Evolutionary conservation across 2,329 filamentous ascomycete species (phyloP).

Genomic region (Neonectria ditissima): DNA sequence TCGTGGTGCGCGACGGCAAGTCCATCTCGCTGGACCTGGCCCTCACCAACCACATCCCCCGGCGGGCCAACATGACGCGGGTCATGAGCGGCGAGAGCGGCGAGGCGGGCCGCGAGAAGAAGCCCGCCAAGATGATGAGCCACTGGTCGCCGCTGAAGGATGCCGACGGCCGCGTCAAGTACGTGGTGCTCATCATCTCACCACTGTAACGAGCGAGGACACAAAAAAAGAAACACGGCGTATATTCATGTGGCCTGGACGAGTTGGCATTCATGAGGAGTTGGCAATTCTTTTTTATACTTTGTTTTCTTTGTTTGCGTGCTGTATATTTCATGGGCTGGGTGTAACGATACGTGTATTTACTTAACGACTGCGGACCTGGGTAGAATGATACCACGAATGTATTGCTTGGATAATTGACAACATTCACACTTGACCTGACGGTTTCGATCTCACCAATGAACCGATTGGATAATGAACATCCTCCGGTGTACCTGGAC

Average conservation of each 20-base stretch:
- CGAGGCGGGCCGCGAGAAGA: slow-evolving; percentile 32
- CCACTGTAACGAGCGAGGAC: slow-evolving; percentile 20
- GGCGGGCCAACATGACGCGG: slow-evolving; percentile 40
- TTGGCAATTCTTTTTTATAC: slow-evolving; percentile 4
- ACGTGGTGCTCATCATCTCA: slow-evolving; percentile 39
- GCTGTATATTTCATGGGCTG: slow-evolving; percentile 15
- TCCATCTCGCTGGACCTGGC: slow-evolving; percentile 50
- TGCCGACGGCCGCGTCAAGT: slow-evolving; percentile 39
- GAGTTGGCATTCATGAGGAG: slow-evolving; percentile 15
- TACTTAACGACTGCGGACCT: slow-evolving; percentile 22
- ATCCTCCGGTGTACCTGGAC: no score
- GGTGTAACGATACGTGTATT: slow-evolving; percentile 31
- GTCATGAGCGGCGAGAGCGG: slow-evolving; percentile 29
- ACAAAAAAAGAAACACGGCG: neutral
- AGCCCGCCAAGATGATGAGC: slow-evolving; percentile 43
- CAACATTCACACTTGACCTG: neutral
- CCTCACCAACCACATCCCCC: slow-evolving; percentile 44
- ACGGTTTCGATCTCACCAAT: neutral
- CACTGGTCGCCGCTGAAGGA: slow-evolving; percentile 47
- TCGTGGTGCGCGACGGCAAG: slow-evolving; percentile 51
- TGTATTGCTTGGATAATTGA: slow-evolving; percentile 12
- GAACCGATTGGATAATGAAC: no score
- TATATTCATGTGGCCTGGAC: neutral
- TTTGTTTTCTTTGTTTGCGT: neutral
- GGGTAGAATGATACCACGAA: slow-evolving; percentile 32